phyloP scores from a whole-genome alignment of 495 filamentous ascomycete genomes.

The Antarctomyces pellizariae region DNA sequence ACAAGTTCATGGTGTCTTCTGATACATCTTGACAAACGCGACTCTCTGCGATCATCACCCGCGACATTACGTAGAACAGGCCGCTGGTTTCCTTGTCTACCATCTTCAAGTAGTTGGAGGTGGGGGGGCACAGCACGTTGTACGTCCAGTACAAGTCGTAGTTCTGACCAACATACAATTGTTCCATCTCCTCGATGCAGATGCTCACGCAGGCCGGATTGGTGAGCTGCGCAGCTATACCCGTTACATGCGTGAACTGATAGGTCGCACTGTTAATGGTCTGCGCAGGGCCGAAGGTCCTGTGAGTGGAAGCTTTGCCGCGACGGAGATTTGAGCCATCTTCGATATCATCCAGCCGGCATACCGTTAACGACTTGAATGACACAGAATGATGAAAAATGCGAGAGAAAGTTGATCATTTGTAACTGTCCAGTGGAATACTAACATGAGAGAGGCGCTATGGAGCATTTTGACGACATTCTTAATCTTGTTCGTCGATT shows the following conservation, averaged over 20 bases:
- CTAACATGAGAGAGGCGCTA: constrained; percentile 8
- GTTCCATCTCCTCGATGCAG: constrained; percentile 1
- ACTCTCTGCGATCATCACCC: constrained; percentile 12
- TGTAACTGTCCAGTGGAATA: constrained; percentile 7
- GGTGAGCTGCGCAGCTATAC: constrained; percentile 6
- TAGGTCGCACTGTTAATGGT: constrained; percentile 31
- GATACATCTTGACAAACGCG: background rate
- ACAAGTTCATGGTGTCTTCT: constrained; percentile 6
- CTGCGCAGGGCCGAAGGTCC: constrained; percentile 16
- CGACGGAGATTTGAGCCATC: constrained; percentile 17
- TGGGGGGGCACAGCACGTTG: constrained; percentile 10
- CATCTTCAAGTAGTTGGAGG: constrained; percentile 17
- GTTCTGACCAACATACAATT: constrained; percentile 16
- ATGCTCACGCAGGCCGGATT: constrained; percentile 1
- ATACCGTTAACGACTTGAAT: constrained; percentile 3
- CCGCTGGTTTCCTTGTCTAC: constrained; percentile 17
- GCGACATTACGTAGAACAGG: constrained; percentile 14
- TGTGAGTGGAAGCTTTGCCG: constrained; percentile 16
- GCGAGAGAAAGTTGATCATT: constrained; percentile 5
- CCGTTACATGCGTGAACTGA: constrained; percentile 19
- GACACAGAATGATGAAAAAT: constrained; percentile 7
- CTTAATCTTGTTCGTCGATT: constrained; percentile 2
- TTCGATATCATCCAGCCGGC: constrained; percentile 19
- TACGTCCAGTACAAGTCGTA: constrained; percentile 18
- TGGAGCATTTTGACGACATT: constrained; percentile 1